A percentile compares a stretch with the other conserved stretches of the same genome.
Conservation (phyloP, 768 basidiomycete species). For the Xerocomellus dryophilus region DNA sequence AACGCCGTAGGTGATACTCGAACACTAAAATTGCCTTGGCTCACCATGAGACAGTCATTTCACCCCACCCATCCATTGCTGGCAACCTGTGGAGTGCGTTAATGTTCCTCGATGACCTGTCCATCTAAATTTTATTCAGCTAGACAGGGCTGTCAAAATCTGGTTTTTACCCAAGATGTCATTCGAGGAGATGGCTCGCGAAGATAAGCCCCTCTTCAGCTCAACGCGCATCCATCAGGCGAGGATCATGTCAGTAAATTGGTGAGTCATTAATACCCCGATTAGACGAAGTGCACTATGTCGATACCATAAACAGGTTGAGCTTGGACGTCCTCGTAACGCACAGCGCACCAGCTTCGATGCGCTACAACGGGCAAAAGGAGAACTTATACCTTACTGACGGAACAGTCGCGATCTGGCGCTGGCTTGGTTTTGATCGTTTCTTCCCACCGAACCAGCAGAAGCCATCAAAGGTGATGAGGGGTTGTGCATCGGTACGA, state of each 20-base stretch:
- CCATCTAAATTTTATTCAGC: slow-evolving; percentile 36
- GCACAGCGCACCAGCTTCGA: slow-evolving; percentile 52
- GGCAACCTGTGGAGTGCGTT: slow-evolving; percentile 73
- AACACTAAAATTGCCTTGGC: neutral
- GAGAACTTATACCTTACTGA: slow-evolving; percentile 35
- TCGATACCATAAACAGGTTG: slow-evolving; percentile 42
- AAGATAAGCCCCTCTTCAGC: slow-evolving; percentile 77
- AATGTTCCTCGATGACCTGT: neutral
- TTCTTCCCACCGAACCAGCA: slow-evolving; percentile 53
- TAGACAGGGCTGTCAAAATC: slow-evolving; percentile 74
- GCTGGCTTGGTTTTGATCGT: slow-evolving; percentile 63
- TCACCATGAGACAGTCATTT: slow-evolving; percentile 50
- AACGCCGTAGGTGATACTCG: slow-evolving; percentile 46
- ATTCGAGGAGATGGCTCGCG: slow-evolving; percentile 44
- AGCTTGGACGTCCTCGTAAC: slow-evolving; percentile 51
- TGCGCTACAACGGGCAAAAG: slow-evolving; percentile 31
- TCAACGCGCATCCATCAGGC: slow-evolving; percentile 64
- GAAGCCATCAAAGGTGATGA: slow-evolving; percentile 38
- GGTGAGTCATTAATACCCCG: slow-evolving; percentile 37
- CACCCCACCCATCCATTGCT: slow-evolving; percentile 61
- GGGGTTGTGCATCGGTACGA: slow-evolving; percentile 62
- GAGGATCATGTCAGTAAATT: slow-evolving; percentile 59
- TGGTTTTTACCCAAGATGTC: slow-evolving; percentile 55
- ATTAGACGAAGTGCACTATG: neutral
- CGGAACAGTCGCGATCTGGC: slow-evolving; percentile 60